phyloP scores from a whole-genome alignment of 2,329 filamentous ascomycete species.

The Meredithiella fracta region DNA sequence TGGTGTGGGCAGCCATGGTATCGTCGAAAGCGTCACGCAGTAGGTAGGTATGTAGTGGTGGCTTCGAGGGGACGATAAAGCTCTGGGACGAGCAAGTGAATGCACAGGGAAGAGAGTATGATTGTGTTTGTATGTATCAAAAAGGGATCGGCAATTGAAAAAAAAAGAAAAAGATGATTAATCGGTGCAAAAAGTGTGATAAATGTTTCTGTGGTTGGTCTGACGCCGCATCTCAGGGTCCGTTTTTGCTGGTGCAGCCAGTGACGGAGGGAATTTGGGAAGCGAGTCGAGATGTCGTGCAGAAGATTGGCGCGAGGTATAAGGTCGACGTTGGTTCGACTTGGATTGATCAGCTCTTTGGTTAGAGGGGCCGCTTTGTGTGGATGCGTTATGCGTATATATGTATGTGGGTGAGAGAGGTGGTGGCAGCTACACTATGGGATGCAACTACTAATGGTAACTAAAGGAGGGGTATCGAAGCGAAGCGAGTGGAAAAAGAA shows the following conservation, averaged over 20 bases:
- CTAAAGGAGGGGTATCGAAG: neutral
- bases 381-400: neutral
- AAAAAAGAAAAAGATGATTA: slow-evolving; percentile 2
- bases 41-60: neutral
- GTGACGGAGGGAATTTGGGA: too few species aligned
- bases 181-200: slow-evolving; percentile 8
- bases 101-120: neutral
- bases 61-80: neutral
- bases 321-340: too few species aligned
- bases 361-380: neutral
- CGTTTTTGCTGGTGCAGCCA: neutral
- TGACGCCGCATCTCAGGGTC: slow-evolving; percentile 14
- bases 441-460: too few species aligned
- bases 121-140: too few species aligned
- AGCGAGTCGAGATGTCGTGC: neutral
- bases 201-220: slow-evolving; percentile 9
- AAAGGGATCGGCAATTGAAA: too few species aligned
- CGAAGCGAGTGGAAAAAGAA: neutral
- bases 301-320: neutral
- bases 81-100: neutral
- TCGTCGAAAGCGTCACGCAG: neutral
- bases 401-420: too few species aligned
- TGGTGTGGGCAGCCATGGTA: neutral
- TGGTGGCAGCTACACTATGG: too few species aligned
- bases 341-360: neutral